Evolutionary conservation across 106 monocot species (phyloP).

Genomic region (Dioscorea alata): DNA sequence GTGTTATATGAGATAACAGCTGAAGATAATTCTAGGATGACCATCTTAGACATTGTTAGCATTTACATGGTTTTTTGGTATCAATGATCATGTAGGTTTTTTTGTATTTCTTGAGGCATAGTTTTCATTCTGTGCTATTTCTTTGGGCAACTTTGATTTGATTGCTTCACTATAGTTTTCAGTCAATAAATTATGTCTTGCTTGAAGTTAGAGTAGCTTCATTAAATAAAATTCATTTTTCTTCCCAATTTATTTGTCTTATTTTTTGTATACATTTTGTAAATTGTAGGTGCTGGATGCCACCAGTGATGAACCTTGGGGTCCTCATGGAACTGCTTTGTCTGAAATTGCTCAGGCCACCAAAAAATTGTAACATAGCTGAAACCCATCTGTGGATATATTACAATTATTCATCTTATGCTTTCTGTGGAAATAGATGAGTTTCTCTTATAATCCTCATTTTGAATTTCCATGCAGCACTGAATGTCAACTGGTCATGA

Average conservation of each 20-base stretch:
- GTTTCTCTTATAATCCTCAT: not conserved
- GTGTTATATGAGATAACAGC: not conserved
- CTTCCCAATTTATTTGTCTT: not conserved
- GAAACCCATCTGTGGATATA: too few relatives aligned
- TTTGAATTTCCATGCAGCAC: constrained; percentile 34
- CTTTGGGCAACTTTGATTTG: not conserved
- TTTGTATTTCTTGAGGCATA: not conserved
- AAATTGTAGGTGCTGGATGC: constrained; percentile 87
- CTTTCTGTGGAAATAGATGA: too few relatives aligned
- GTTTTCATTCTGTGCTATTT: not conserved
- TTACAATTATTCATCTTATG: too few relatives aligned
- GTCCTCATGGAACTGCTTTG: constrained; percentile 95
- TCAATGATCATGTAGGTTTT: too few relatives aligned
- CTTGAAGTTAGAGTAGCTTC: too few relatives aligned
- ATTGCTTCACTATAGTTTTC: not conserved
- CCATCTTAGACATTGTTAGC: not conserved
- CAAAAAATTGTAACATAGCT: constrained; percentile 67
- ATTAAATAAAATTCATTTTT: too few relatives aligned
- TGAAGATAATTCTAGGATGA: not conserved
- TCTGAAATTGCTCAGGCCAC: constrained; percentile 78
- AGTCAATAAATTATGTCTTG: too few relatives aligned
- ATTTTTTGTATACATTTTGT: not conserved
- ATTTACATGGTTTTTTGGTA: too few relatives aligned
- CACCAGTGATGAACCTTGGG: constrained; percentile 95
- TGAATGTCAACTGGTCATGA: constrained; percentile 88